Evolutionary conservation across 768 basidiomycete genomes (phyloP), one percentile per base, ranked within the genome.

Genomic region (Mycena kentingensis): DNA sequence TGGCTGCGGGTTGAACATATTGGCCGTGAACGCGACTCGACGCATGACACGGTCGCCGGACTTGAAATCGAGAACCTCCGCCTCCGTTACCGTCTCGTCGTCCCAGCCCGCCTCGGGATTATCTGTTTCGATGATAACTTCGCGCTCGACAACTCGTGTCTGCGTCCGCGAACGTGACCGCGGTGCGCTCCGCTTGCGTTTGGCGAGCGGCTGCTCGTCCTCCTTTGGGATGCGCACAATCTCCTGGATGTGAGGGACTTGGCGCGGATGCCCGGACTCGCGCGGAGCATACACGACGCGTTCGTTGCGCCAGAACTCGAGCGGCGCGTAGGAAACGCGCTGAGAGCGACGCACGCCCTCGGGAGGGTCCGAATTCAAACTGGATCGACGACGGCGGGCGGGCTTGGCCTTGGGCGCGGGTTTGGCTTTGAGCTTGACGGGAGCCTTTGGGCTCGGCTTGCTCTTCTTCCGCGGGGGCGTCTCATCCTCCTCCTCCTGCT

Each of bases 261-360:
- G 74, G 19, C 78, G 71, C 8, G 70, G 55, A 21, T 75, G 80
- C 6, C 77, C 76, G 12, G 60, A 53, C 3, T 65, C 59, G 11
- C 65, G 61, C 46, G 84, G 79, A 5, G 87, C 87, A 62, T 93
- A 98, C 2, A 94, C 85, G 21, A 93, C 80, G 56, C 84, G 87
- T 71, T 98, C 96, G 60, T 84, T 83, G n/a, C 93, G 82, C 96
- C 96, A 98, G 75, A 80, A 96, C 34, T 91, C 89, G 29, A 98
- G 74, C 4, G 95, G 96, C 43, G 72, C 72, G 61, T 82, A 84
- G 27, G 83, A 82, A 47, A 79, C 74, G 21, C 95, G 84, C 42
- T 73, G 72, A 26, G 91, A 87, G 44, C 88, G 84, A 16, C 93
- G 85, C 2, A 89, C 73, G 21, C 85, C 86, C 39, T 76, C 71